Conservation (phyloP, 2,329 filamentous ascomycete genomes). For the Trichoderma asperellum region DNA sequence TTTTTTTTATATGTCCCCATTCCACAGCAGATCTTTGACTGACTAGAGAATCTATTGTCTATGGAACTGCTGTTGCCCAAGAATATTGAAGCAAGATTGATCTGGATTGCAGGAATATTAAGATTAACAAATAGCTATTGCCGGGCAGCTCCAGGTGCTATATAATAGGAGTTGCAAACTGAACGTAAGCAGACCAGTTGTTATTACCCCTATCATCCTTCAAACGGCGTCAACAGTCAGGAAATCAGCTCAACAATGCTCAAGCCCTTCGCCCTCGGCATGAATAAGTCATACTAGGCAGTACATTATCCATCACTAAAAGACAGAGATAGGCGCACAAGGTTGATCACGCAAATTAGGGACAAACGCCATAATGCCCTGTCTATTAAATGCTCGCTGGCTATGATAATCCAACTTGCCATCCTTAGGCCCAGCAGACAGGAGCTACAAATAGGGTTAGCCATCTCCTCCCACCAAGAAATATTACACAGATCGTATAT, state of each 20-base stretch:
- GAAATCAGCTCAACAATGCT: background rate
- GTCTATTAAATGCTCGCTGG: background rate
- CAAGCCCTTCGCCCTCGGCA: background rate
- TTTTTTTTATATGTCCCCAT: background rate
- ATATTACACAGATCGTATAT: background rate
- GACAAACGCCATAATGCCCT: background rate
- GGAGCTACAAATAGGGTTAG: background rate
- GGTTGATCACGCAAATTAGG: background rate
- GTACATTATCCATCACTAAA: background rate
- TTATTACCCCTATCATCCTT: background rate
- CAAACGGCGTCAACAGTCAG: background rate
- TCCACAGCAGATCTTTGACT: background rate
- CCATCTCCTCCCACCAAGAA: background rate
- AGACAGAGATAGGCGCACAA: background rate
- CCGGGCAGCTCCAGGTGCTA: background rate
- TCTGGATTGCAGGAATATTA: background rate
- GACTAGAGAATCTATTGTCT: background rate
- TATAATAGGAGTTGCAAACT: background rate
- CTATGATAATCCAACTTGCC: background rate
- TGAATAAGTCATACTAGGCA: background rate
- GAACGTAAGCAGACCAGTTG: background rate
- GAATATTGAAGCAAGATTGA: background rate
- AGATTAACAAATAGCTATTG: background rate
- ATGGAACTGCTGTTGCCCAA: too few species aligned
- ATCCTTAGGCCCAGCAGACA: background rate